Evolutionary conservation across 192 early-diverging fungal genomes (phyloP).

Genomic region (Backusella tarrabulga): DNA sequence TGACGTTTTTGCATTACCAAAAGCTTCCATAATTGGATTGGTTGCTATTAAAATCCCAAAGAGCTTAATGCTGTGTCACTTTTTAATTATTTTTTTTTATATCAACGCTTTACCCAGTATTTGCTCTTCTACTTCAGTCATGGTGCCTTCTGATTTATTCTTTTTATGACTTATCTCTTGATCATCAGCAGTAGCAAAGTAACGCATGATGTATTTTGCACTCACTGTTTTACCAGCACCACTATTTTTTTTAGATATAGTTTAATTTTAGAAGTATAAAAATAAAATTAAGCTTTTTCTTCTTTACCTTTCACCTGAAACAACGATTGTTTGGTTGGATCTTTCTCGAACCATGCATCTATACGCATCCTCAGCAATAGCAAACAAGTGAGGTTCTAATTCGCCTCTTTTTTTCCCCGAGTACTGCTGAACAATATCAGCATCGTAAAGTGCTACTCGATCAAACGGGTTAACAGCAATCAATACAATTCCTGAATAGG

Average conservation of each 20-base stretch:
- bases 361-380: slow-evolving; percentile 98
- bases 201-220: slow-evolving; percentile 98
- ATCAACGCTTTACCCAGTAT: slow-evolving; percentile 52
- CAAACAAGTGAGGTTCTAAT: slow-evolving; percentile 97
- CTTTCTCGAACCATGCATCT: slow-evolving; percentile 90
- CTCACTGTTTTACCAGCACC: slow-evolving; percentile 98
- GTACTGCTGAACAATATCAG: slow-evolving; percentile 90
- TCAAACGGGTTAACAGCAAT: slow-evolving; percentile 98
- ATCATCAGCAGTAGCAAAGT: slow-evolving; percentile 86
- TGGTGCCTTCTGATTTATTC: slow-evolving; percentile 46
- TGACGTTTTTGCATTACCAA: slow-evolving; percentile 99
- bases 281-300: not conserved
- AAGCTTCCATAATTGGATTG: slow-evolving; percentile 99
- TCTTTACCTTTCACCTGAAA: slow-evolving; percentile 87
- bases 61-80: not conserved
- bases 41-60: slow-evolving; percentile 59
- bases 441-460: slow-evolving; percentile 82
- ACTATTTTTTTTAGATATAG: slow-evolving; percentile 28
- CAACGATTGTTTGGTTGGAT: slow-evolving; percentile 97
- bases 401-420: slow-evolving; percentile 91
- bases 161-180: slow-evolving; percentile 46
- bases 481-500: slow-evolving; percentile 98
- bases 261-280: slow-evolving; percentile 3
- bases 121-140: slow-evolving; percentile 78
- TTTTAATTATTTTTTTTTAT: not conserved